Percentiles rank a stretch among this genome's conserved stretches.
Evolutionary conservation across 1,284 basidiomycete genomes (phyloP).

Genomic region (Termitomyces sp.): DNA sequence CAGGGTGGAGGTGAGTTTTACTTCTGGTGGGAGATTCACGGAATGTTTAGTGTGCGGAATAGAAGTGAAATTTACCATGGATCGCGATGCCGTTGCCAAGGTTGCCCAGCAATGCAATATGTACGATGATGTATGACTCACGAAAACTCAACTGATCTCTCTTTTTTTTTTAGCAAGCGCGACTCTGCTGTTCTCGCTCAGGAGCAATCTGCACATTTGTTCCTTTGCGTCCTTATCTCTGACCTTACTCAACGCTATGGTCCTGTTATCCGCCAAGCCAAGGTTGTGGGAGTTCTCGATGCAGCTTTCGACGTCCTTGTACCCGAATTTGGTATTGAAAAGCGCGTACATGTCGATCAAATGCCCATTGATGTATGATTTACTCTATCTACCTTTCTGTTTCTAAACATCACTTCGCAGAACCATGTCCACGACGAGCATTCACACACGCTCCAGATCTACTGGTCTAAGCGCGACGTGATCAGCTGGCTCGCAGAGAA

Average conservation of each 20-base stretch:
- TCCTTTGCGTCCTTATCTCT: slow-evolving; percentile 88
- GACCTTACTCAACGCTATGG: slow-evolving; percentile 94
- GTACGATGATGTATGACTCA: slow-evolving; percentile 37
- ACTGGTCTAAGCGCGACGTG: slow-evolving; percentile 89
- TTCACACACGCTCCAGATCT: slow-evolving; percentile 82
- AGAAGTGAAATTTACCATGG: slow-evolving; percentile 92
- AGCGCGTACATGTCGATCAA: slow-evolving; percentile 96
- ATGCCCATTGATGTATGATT: slow-evolving; percentile 85
- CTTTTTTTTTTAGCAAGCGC: slow-evolving; percentile 59
- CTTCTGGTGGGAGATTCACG: background rate
- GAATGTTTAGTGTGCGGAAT: slow-evolving; percentile 25
- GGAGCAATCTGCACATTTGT: slow-evolving; percentile 94
- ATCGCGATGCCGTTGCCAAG: slow-evolving; percentile 95
- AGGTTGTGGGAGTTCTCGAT: slow-evolving; percentile 91
- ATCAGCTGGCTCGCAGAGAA: slow-evolving; percentile 92
- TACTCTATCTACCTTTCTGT: background rate
- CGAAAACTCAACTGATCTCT: background rate
- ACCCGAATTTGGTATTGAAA: slow-evolving; percentile 96
- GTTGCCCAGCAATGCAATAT: slow-evolving; percentile 97
- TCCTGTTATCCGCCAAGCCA: slow-evolving; percentile 89
- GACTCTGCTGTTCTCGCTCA: slow-evolving; percentile 89
- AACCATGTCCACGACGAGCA: slow-evolving; percentile 95
- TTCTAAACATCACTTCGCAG: slow-evolving; percentile 33
- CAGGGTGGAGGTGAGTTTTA: slow-evolving; percentile 60
- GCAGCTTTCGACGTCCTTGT: slow-evolving; percentile 94